Evolutionary conservation across 441 rosid species (phyloP).

Genomic region (Gossypium laxum): DNA sequence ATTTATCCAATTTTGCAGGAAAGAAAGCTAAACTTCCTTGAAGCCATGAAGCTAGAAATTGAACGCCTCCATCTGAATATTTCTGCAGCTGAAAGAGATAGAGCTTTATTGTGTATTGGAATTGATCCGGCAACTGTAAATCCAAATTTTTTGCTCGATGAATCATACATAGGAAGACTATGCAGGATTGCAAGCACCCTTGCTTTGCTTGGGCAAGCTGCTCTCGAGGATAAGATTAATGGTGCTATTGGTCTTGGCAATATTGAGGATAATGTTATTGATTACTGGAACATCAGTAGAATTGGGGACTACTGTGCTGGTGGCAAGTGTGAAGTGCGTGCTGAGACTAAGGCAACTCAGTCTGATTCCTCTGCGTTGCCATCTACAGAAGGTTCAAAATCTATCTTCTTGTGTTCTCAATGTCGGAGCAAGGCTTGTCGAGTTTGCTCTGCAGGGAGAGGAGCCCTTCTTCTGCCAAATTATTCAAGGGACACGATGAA

Average conservation of each 20-base stretch:
- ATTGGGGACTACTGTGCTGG: constrained; percentile 60
- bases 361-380: constrained; percentile 31
- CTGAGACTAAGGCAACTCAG: constrained; percentile 38
- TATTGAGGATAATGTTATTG: constrained; percentile 42
- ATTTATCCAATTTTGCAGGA: constrained; percentile 39
- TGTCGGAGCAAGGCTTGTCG: constrained; percentile 73
- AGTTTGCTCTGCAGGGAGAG: constrained; percentile 80
- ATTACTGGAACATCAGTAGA: constrained; percentile 71
- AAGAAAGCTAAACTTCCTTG: constrained; percentile 50
- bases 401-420: constrained; percentile 51
- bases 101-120: constrained; percentile 75
- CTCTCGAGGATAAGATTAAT: constrained; percentile 70
- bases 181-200: constrained; percentile 65
- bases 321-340: constrained; percentile 55
- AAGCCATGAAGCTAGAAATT: constrained; percentile 88
- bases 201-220: constrained; percentile 73
- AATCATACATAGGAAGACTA: constrained; percentile 58
- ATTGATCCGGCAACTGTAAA: constrained; percentile 87
- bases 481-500: constrained; percentile 38
- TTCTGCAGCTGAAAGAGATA: constrained; percentile 96
- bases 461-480: constrained; percentile 64
- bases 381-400: constrained; percentile 33
- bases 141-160: constrained; percentile 67
- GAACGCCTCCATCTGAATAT: constrained; percentile 72
- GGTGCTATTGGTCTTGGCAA: constrained; percentile 71